Evolutionary conservation across 441 rosid genomes (phyloP).

Genomic region (Bruguiera hainesii): DNA sequence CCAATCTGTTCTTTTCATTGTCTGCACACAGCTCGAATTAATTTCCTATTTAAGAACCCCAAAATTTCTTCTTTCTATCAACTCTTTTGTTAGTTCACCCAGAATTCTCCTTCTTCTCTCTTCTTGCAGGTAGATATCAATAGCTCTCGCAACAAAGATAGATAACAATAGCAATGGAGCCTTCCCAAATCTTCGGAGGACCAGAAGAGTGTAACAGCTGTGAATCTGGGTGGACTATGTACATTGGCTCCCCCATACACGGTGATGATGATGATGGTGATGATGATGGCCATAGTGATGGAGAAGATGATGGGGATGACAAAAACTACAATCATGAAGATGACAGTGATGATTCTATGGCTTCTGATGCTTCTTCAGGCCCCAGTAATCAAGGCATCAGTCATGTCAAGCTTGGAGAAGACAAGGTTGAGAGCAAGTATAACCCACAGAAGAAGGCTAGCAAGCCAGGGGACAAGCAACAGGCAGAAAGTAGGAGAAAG

Average conservation of each 20-base stretch:
- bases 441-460: conserved; percentile 16
- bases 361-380: conserved; percentile 71
- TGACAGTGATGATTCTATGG: conserved; percentile 65
- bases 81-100: not conserved
- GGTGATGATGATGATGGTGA: conserved; percentile 21
- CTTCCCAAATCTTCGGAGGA: conserved; percentile 43
- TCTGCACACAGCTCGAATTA: conserved; percentile 5
- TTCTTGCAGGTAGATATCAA: not conserved
- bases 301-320: conserved; percentile 6
- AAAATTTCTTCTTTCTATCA: not conserved
- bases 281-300: not conserved
- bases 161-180: conserved; percentile 29
- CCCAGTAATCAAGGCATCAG: conserved; percentile 35
- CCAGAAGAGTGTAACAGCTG: conserved; percentile 50
- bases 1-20: conserved; percentile 7
- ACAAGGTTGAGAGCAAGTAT: conserved; percentile 6
- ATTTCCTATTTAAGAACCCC: conserved; percentile 29
- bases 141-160: too few relatives aligned
- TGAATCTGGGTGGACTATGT: conserved; percentile 80
- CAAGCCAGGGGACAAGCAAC: conserved; percentile 22
- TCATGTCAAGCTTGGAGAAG: conserved; percentile 20
- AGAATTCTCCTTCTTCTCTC: not conserved
- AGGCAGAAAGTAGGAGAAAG: conserved; percentile 16
- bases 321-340: conserved; percentile 23
- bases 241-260: conserved; percentile 44